Base-by-base conservation (phyloP, 768 basidiomycete genomes). In the Xanthoconium purpureum region DNA sequence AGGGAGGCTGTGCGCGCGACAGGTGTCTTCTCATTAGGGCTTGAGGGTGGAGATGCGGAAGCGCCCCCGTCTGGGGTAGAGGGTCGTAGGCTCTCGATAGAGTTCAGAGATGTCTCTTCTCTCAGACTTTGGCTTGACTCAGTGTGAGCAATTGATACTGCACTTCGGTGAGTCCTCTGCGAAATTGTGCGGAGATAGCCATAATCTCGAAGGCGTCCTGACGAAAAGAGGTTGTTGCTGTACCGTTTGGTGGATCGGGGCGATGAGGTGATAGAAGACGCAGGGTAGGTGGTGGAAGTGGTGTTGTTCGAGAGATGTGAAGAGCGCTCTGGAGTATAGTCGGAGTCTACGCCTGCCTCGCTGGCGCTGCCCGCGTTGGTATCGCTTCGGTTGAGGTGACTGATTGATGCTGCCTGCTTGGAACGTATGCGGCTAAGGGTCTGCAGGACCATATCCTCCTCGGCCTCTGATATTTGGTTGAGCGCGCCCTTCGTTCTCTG, bases 211-310 rank as follows among this genome's bases (percentile, higher is more conserved):
- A 91, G 78, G 53, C 85, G 81, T n/a, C 86, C 84, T 17, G 91
- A 92, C 46, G 89, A 86, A 59, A 92, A 93, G 48, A 94, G 76
- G 65, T 92, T 92, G 70, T 92, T 92, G 76, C 89, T 91, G 70
- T 89, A 88, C 45, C 91, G 82, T 72, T 88, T 87, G 54, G 77
- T 74, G 39, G 82, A 81, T 35, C 81, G 77, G 28, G 68, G 63
- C 28, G 85, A 73, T 42, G 71, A 73, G 28, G 68, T 68, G 59
- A 66, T 20, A 6, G 71, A 79, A 24, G 83, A 80, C 18, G 76
- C 46, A 62, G 74, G 65, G 73, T 64, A 66, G 13, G 64, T 59
- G 54, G 68, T 63, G 54, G 78, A 74, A 62, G 71, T 61, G 60
- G 71, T 57, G 60, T 76, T 59, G 72, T 80, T 57, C 53, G 72